Percentiles rank a stretch among this genome's conserved stretches.
Evolutionary conservation across 2,329 filamentous ascomycete species (phyloP).

Genomic region (Pseudogymnoascus sp.): DNA sequence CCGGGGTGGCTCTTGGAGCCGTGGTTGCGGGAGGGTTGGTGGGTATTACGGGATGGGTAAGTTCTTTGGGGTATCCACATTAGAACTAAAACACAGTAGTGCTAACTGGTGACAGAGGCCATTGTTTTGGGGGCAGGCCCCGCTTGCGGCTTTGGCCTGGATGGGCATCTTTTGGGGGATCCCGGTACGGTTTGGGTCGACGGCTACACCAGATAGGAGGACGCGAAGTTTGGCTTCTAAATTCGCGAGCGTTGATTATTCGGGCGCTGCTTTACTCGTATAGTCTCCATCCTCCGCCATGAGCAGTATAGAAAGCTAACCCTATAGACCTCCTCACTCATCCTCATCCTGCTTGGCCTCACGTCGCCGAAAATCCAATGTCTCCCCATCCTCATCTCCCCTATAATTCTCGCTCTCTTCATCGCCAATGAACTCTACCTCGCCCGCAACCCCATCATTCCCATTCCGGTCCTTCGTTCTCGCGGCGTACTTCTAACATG

Average conservation of each 20-base stretch:
- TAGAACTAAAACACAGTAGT: neutral
- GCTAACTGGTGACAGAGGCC: slow-evolving; percentile 46
- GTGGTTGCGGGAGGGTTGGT: slow-evolving; percentile 62
- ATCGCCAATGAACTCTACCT: slow-evolving; percentile 56
- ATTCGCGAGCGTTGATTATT: slow-evolving; percentile 64
- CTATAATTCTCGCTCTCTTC: slow-evolving; percentile 45
- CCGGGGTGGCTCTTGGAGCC: slow-evolving; percentile 64
- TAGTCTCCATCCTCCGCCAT: slow-evolving; percentile 19
- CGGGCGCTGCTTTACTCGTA: slow-evolving; percentile 61
- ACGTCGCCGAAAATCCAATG: slow-evolving; percentile 54
- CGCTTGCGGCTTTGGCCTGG: slow-evolving; percentile 54
- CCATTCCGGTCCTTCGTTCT: slow-evolving; percentile 60
- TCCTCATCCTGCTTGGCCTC: slow-evolving; percentile 66
- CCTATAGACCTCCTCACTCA: slow-evolving; percentile 52
- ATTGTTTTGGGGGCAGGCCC: slow-evolving; percentile 67
- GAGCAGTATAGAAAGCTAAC: neutral
- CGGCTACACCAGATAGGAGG: slow-evolving; percentile 30
- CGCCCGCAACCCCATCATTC: slow-evolving; percentile 66
- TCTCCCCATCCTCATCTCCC: slow-evolving; percentile 53
- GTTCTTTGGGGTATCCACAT: slow-evolving; percentile 22
- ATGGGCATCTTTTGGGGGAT: slow-evolving; percentile 58
- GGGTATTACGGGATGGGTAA: slow-evolving; percentile 61
- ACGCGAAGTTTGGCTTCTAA: slow-evolving; percentile 40
- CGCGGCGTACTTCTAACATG: slow-evolving; percentile 67
- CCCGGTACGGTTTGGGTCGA: slow-evolving; percentile 39